phyloP scores from a whole-genome alignment of 345 rosid species.

The Kandelia obovata region DNA sequence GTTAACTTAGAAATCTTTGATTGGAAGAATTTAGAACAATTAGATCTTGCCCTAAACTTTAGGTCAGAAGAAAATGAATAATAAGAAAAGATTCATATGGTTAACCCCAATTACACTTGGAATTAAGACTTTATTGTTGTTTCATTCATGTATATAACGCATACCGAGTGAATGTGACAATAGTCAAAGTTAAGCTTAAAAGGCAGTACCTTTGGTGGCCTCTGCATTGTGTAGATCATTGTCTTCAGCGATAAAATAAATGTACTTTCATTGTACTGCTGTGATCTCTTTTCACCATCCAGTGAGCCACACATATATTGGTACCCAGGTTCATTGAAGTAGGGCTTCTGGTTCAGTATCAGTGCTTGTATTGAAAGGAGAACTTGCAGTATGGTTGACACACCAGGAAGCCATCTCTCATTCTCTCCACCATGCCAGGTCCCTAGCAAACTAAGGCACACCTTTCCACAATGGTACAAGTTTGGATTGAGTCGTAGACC shows the following conservation, averaged over 20 bases:
- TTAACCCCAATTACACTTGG: too few relatives aligned
- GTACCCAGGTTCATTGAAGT: slow-evolving; percentile 84
- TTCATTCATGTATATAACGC: not conserved
- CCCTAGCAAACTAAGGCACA: slow-evolving; percentile 89
- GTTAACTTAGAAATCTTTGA: too few relatives aligned
- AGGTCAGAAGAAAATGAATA: too few relatives aligned
- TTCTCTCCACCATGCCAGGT: slow-evolving; percentile 74
- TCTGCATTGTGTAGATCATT: slow-evolving; percentile 65
- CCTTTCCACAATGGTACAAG: slow-evolving; percentile 69
- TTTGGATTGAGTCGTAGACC: slow-evolving; percentile 89
- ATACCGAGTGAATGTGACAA: not conserved
- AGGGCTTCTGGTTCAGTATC: slow-evolving; percentile 79
- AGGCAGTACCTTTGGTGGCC: slow-evolving; percentile 76
- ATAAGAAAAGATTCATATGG: too few relatives aligned
- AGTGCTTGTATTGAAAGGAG: slow-evolving; percentile 91
- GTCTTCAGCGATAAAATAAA: slow-evolving; percentile 62
- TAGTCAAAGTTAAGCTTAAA: not conserved
- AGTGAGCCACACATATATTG: slow-evolving; percentile 40
- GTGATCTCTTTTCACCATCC: slow-evolving; percentile 48
- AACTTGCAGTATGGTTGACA: slow-evolving; percentile 83
- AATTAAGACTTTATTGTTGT: too few relatives aligned
- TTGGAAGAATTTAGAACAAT: too few relatives aligned
- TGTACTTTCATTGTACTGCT: slow-evolving; percentile 58
- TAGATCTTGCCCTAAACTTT: too few relatives aligned
- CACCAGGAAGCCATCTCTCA: slow-evolving; percentile 82